phyloP scores from a whole-genome alignment of 129 eudicot genomes.

The Cynara cardunculus region DNA sequence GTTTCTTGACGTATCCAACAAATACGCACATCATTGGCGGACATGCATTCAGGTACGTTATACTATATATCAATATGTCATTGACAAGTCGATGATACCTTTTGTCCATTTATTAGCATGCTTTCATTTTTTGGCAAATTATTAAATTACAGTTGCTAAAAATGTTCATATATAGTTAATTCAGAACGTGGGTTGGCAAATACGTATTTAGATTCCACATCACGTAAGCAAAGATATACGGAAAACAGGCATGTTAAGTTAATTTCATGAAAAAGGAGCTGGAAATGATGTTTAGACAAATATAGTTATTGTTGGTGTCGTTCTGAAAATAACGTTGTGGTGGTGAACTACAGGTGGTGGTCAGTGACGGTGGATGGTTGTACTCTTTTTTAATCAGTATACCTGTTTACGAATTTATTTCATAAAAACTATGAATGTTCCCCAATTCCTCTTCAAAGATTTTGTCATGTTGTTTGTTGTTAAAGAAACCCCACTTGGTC shows the following conservation, averaged over 20 bases:
- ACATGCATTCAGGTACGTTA: neutral
- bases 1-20: neutral
- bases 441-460: constrained; percentile 33
- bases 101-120: constrained; percentile 14
- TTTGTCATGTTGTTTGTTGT: constrained; percentile 23
- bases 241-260: constrained; percentile 23
- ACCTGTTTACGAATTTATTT: too few relatives aligned
- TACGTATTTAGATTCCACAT: constrained; percentile 5
- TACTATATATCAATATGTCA: neutral
- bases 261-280: constrained; percentile 5
- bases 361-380: neutral
- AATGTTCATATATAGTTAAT: neutral
- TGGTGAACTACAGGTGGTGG: neutral
- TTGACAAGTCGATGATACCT: constrained; percentile 19
- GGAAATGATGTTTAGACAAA: constrained; percentile 11
- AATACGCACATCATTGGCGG: constrained; percentile 14
- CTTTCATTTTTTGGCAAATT: constrained; percentile 9
- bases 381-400: too few relatives aligned
- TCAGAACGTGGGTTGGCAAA: constrained; percentile 27
- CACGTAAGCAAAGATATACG: constrained; percentile 19
- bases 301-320: neutral
- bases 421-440: constrained; percentile 20
- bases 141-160: constrained; percentile 24
- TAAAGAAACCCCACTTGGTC: constrained; percentile 38
- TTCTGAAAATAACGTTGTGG: neutral